Percentiles rank a stretch among this genome's conserved stretches.
phyloP scores from a whole-genome alignment of 345 rosid genomes.

The Arabidopsis thaliana region DNA sequence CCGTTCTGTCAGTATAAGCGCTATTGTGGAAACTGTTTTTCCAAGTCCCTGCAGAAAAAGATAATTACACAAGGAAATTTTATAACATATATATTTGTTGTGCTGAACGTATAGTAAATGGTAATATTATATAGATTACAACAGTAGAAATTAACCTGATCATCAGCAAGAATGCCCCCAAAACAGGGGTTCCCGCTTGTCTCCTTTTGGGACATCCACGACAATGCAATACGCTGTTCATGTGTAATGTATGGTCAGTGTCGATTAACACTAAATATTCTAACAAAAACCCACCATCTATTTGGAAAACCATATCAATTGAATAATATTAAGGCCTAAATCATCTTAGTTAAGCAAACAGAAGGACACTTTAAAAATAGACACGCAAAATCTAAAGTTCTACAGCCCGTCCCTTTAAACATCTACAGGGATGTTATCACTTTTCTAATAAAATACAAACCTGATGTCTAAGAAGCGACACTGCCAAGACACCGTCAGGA shows the following conservation, averaged over 20 bases:
- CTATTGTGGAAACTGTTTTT: constrained; percentile 85
- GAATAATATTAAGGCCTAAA: background rate
- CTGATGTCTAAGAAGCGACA: constrained; percentile 87
- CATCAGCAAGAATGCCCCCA: constrained; percentile 95
- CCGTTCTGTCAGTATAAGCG: constrained; percentile 85
- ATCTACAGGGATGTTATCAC: background rate
- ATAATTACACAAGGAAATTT: constrained; percentile 17
- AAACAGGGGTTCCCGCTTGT: constrained; percentile 61
- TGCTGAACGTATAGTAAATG: background rate
- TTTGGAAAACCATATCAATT: background rate
- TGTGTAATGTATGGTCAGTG: background rate
- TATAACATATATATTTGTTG: background rate
- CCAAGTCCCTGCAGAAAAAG: constrained; percentile 79
- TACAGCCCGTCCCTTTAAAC: background rate
- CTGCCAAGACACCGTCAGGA: constrained; percentile 77
- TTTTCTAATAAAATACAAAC: constrained; percentile 43
- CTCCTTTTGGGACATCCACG: constrained; percentile 92
- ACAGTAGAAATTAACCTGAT: constrained; percentile 60
- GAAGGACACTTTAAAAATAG: background rate
- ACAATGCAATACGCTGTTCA: constrained; percentile 84
- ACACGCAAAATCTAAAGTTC: background rate
- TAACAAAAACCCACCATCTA: background rate
- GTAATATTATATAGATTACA: background rate
- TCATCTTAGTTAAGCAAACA: constrained; percentile 17
- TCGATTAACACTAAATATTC: background rate